phyloP scores from a whole-genome alignment of 768 basidiomycete species.

The Scleroderma bovista region DNA sequence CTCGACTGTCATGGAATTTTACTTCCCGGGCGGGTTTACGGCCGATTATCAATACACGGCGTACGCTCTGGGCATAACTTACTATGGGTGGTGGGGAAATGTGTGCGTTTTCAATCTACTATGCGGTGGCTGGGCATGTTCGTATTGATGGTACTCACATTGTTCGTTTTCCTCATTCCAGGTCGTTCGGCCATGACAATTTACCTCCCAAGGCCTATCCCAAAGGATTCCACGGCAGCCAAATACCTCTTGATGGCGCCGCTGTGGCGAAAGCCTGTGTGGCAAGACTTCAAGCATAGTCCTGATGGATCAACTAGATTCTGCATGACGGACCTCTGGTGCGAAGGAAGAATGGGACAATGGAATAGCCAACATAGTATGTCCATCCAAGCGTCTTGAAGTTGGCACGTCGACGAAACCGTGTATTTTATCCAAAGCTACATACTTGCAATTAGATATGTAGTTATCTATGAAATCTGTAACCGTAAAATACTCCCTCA shows the following conservation, averaged over 20 bases:
- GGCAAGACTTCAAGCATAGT: conserved; percentile 30
- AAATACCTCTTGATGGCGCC: conserved; percentile 76
- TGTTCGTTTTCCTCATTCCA: conserved; percentile 16
- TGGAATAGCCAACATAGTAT: too few species aligned
- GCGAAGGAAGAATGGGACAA: too few species aligned
- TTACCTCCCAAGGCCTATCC: conserved; percentile 71
- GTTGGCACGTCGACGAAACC: too few species aligned
- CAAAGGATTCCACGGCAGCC: conserved; percentile 82
- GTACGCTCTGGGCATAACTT: conserved; percentile 72
- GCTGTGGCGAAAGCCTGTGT: conserved; percentile 59
- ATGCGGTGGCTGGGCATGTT: neutral
- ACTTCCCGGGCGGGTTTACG: conserved; percentile 79
- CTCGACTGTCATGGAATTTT: conserved; percentile 90
- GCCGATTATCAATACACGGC: conserved; percentile 80
- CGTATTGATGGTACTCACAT: too few species aligned
- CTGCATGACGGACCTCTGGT: too few species aligned
- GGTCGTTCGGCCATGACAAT: conserved; percentile 70
- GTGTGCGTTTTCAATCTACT: conserved; percentile 35
- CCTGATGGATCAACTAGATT: neutral
- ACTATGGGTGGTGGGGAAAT: conserved; percentile 82
- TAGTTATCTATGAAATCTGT: too few species aligned
- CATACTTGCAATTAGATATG: too few species aligned
- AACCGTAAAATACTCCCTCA: too few species aligned
- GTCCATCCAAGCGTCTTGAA: too few species aligned
- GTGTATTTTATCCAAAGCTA: too few species aligned